A percentile compares a stretch with the other conserved stretches of the same genome.
Evolutionary conservation across 2,329 filamentous ascomycete species (phyloP).

Genomic region (Pyricularia grisea): DNA sequence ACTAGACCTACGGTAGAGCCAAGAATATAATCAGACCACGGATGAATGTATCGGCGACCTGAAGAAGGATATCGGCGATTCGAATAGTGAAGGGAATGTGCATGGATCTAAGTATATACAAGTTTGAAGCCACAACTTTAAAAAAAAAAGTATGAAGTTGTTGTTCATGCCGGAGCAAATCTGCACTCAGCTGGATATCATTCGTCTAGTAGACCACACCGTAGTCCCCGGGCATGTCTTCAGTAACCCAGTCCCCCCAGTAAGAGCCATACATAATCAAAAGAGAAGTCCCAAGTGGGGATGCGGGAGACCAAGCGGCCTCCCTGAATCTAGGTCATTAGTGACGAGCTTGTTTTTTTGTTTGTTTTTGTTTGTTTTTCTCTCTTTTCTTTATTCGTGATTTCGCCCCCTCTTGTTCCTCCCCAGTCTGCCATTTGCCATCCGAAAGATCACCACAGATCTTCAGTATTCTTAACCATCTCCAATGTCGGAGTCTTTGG

Average conservation of each 20-base stretch:
- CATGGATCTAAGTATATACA: background rate
- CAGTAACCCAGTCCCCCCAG: background rate
- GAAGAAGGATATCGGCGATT: background rate
- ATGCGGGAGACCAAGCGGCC: background rate
- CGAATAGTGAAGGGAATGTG: background rate
- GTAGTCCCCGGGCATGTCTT: background rate
- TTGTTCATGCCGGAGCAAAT: background rate
- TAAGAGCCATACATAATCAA: background rate
- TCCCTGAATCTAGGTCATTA: background rate
- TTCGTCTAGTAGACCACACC: background rate
- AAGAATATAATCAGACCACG: background rate
- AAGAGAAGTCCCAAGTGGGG: background rate
- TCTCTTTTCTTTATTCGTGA: background rate
- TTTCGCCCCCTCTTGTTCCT: background rate
- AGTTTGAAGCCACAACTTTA: background rate
- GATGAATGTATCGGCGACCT: background rate
- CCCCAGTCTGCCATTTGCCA: background rate
- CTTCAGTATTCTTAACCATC: constrained; percentile 52
- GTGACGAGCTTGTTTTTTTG: background rate
- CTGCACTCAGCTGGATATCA: background rate
- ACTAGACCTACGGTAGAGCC: too few species aligned
- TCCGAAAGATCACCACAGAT: constrained; percentile 45
- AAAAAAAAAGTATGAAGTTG: background rate
- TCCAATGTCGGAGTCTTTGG: constrained; percentile 53
- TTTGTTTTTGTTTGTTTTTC: background rate